phyloP scores from a whole-genome alignment of 192 early-diverging fungal genomes.

The Coemansia biformis region DNA sequence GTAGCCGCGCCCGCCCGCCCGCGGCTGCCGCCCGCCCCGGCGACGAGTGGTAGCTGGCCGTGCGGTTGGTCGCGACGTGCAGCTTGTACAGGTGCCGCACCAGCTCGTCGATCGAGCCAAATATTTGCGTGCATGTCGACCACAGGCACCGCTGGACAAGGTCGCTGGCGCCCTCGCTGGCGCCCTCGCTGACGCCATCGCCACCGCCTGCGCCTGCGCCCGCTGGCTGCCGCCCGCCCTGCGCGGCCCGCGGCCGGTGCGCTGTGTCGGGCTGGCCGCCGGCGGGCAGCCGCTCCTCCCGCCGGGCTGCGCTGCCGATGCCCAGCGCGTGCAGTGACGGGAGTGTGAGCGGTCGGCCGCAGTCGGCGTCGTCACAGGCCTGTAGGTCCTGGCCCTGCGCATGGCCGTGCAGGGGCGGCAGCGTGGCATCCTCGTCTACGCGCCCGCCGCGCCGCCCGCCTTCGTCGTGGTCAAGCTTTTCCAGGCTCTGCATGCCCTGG shows the following conservation, averaged over 20 bases:
- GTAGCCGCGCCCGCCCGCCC: constrained; percentile 2
- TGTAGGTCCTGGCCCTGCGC: constrained; percentile 13
- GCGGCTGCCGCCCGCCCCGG: neutral
- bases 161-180: neutral
- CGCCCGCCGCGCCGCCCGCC: no score
- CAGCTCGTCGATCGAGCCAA: constrained; percentile 41
- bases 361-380: constrained; percentile 31
- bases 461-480: neutral
- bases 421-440: constrained; percentile 4
- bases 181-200: neutral
- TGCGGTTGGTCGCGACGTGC: constrained; percentile 45
- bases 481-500: no score
- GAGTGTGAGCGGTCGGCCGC: constrained; percentile 27
- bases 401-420: constrained; percentile 40
- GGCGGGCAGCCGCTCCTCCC: neutral
- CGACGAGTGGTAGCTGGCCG: neutral
- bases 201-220: neutral
- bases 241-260: neutral
- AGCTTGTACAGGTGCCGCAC: constrained; percentile 49
- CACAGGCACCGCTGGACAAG: constrained; percentile 58
- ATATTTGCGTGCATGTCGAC: constrained; percentile 59
- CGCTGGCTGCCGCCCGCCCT: no score
- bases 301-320: constrained; percentile 10
- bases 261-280: neutral
- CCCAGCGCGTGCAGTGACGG: constrained; percentile 44